Evolutionary conservation across 78 protist genomes (phyloP), one percentile per base, ranked within the genome.

Genomic region (Dictyostelium intermedium): DNA sequence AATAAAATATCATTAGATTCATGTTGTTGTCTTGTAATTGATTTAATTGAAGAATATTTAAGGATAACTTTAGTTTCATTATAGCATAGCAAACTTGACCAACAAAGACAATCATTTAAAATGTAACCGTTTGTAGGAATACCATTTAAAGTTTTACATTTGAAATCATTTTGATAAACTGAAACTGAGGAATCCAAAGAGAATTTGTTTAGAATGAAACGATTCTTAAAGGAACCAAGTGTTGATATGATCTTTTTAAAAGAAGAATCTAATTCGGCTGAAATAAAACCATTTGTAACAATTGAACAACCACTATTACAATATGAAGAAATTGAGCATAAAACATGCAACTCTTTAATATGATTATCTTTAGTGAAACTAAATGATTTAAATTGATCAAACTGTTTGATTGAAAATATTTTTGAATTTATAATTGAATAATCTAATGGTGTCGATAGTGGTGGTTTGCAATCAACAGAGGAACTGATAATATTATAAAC

Each of bases 121-220:
- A 86, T 13, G 76, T 86, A 76, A 6, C 37, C 27, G 9, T 45
- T 41, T 27, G 92, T 74, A 25, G 83, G 92, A 10, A 86, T 76
- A 25, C 92, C 92, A 27, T 73, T 56, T 35, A 82, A 76, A 37
- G 73, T 86, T 34, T 60, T 45, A 76, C 92, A 86, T 37, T 45
- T 86, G 47, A 35, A 86, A 23, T 76, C 69, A 47, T 56, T 35
- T 37, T 76, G 9, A 56, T 30, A 23, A 72, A 9, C 6, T 63
- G 61, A 61, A 9, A 32, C 20, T 5, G 6, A 7, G 4, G 47
- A 6, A 69, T 39, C 43, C 9, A 86, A 20, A 4, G 78, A 9
- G 39, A 86, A 86, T 41, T 47, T 73, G n/a, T 73, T 84, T 11
- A n/a, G 18, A 37, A 86, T 18, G 25, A n/a, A 35, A 25, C 84